These are phyloP conservation scores for Canariomyces notabilis DNA, from an alignment of 2,329 filamentous ascomycete species.

Conservation along the genomic window DNA sequence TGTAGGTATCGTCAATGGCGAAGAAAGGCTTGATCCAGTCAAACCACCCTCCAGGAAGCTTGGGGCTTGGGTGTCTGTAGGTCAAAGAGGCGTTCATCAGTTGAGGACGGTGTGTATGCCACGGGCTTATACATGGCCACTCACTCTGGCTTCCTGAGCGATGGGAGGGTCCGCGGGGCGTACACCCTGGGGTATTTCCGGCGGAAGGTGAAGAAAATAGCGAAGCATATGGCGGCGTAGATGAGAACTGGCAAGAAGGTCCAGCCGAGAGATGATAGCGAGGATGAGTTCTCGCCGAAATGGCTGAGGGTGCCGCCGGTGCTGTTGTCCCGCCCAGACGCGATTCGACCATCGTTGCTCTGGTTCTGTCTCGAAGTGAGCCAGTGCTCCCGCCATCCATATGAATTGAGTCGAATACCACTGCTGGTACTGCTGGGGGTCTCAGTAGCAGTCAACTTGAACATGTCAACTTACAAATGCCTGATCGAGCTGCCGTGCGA, in stretches of 20 bases:
- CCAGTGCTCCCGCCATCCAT: neutral
- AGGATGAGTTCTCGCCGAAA: conserved; percentile 36
- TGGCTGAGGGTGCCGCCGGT: conserved; percentile 36
- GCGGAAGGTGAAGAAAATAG: conserved; percentile 47
- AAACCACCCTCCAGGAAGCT: conserved; percentile 52
- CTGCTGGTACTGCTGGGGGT: conserved; percentile 2
- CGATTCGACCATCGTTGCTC: conserved; percentile 37
- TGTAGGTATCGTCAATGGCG: conserved; percentile 66
- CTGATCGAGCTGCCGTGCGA: too few relatives aligned
- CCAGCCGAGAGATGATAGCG: conserved; percentile 38
- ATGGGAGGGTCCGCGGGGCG: conserved; percentile 48
- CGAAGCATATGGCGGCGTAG: conserved; percentile 44
- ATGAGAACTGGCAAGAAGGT: conserved; percentile 51
- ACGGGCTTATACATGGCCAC: conserved; percentile 31
- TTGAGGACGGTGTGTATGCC: too few relatives aligned
- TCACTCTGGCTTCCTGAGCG: conserved; percentile 46
- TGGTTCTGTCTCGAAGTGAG: conserved; percentile 22
- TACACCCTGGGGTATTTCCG: conserved; percentile 49
- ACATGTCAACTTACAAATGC: too few relatives aligned
- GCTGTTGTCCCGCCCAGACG: conserved; percentile 40
- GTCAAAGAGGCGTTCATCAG: neutral
- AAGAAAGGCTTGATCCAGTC: conserved; percentile 60
- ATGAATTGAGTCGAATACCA: neutral
- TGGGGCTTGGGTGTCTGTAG: conserved; percentile 53
- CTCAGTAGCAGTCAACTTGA: too few relatives aligned